Base-by-base conservation (phyloP, 164 flowering plant species). In the Annona cherimola region DNA sequence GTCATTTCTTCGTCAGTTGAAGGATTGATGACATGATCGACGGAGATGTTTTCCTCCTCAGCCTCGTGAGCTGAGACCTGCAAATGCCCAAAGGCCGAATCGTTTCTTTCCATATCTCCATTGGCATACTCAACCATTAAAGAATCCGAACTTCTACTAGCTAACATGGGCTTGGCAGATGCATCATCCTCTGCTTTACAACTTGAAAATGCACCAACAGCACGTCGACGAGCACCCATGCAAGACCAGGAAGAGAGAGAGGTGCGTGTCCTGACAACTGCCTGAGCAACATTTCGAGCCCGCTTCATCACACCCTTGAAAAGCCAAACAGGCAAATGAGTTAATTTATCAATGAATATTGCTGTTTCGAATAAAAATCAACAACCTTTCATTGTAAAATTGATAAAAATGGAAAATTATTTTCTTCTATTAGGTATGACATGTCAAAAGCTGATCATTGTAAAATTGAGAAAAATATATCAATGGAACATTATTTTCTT, bases 271-370 rank as follows among this genome's bases (percentile, higher is more conserved):
- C 82, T 86, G 50, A 85, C 96, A 66, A 91, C 98, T 59, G 94
- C 99, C 79, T 86, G 85, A 67, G 99, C 98, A 19, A 90, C 97
- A 80, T 87, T 85, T 70, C 90, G 93, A 44, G 97, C 99, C 19
- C 98, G 86, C 78, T 87, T 89, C 87, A 95, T 89, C 69, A 91
- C 93, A 80, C 85, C 93, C 99, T 93, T 26, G 75, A 26, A 20
- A 42, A 43, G 12, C n/a, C 69, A 66, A 66, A 66, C 4, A 18
- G 46, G 2, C 57, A 50, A 9, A 9, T 50, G 6, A 6, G 8
- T 50, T 16, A 50, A 11, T 50, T 50, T 16, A 9, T 2, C 57
- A 8, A 50, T 16, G 2, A 50, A 16, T 11, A 9, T 50, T 50
- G 57, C 57, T 9, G 57, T 50, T 50, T 50, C 57, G 5, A 50